Percentiles rank a stretch among this genome's conserved stretches.
phyloP scores from a whole-genome alignment of 345 rosid species.

The Mallotus nudiflorus region DNA sequence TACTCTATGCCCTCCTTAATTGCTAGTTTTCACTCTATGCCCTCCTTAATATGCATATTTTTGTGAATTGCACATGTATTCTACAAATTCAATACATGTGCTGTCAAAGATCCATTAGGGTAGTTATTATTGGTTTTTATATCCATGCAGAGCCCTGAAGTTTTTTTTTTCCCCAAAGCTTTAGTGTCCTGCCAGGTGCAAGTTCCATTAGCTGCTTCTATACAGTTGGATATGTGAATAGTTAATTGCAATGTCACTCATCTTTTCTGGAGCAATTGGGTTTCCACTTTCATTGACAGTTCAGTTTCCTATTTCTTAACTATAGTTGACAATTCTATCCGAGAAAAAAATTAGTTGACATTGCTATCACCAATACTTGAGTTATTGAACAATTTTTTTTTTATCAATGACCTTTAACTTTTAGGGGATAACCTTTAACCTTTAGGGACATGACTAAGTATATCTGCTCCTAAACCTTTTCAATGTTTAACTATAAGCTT shows the following conservation, averaged over 20 bases:
- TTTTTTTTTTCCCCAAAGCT: neutral
- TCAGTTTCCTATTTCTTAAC: neutral
- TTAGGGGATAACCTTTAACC: too few species aligned
- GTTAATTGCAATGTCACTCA: neutral
- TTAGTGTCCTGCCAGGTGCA: neutral
- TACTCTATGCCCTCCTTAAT: neutral
- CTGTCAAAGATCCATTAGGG: neutral
- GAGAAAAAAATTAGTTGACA: too few species aligned
- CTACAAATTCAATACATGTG: neutral
- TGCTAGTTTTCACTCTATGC: too few species aligned
- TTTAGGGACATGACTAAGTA: neutral
- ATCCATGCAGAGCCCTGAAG: neutral
- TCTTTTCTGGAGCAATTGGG: neutral
- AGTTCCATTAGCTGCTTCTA: neutral
- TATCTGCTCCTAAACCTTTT: neutral
- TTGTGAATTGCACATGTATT: neutral
- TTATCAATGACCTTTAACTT: neutral
- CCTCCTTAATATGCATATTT: neutral
- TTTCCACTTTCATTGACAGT: conserved; percentile 3
- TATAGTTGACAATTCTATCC: neutral
- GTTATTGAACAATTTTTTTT: neutral
- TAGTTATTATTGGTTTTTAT: neutral
- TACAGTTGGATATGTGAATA: neutral
- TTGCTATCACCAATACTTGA: neutral
- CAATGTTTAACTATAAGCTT: neutral